Evolutionary conservation across 2,329 filamentous ascomycete species (phyloP).

Genomic region (Aspergillus carbonarius): DNA sequence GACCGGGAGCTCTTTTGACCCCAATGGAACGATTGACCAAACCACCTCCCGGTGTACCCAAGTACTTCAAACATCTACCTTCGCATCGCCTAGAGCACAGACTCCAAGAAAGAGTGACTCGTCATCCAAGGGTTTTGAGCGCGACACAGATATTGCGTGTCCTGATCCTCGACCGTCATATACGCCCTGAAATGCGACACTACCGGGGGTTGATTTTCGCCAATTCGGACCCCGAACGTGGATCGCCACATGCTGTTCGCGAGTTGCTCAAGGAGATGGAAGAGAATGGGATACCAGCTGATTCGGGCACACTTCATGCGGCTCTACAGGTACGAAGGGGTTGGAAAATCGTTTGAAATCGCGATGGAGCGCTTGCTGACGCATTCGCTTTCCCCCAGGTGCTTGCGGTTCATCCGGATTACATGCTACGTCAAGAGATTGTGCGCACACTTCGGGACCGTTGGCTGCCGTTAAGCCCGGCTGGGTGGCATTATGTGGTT

Average conservation of each 20-base stretch:
- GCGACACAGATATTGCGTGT: slow-evolving; percentile 35
- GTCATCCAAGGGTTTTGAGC: slow-evolving; percentile 25
- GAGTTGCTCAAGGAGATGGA: slow-evolving; percentile 73
- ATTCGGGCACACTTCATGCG: slow-evolving; percentile 68
- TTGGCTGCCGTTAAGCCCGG: slow-evolving; percentile 65
- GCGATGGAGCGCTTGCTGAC: neutral
- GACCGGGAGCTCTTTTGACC: neutral
- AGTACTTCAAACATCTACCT: slow-evolving; percentile 16
- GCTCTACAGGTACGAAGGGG: slow-evolving; percentile 60
- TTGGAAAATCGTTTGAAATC: neutral
- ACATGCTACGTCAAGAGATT: slow-evolving; percentile 69
- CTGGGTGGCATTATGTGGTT: slow-evolving; percentile 66
- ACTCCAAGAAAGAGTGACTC: slow-evolving; percentile 27
- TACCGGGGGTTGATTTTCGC: slow-evolving; percentile 75
- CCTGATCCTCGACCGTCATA: slow-evolving; percentile 39
- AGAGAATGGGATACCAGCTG: slow-evolving; percentile 59
- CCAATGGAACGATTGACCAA: neutral
- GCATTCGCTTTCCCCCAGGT: slow-evolving; percentile 45
- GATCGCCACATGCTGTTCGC: slow-evolving; percentile 64
- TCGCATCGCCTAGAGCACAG: slow-evolving; percentile 29
- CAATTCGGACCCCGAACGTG: slow-evolving; percentile 63
- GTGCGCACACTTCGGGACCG: slow-evolving; percentile 63
- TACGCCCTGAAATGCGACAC: slow-evolving; percentile 39
- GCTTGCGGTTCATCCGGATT: slow-evolving; percentile 82
- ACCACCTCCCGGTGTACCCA: slow-evolving; percentile 17